Conservation (phyloP, 441 rosid genomes). For the Gossypium trilobum region DNA sequence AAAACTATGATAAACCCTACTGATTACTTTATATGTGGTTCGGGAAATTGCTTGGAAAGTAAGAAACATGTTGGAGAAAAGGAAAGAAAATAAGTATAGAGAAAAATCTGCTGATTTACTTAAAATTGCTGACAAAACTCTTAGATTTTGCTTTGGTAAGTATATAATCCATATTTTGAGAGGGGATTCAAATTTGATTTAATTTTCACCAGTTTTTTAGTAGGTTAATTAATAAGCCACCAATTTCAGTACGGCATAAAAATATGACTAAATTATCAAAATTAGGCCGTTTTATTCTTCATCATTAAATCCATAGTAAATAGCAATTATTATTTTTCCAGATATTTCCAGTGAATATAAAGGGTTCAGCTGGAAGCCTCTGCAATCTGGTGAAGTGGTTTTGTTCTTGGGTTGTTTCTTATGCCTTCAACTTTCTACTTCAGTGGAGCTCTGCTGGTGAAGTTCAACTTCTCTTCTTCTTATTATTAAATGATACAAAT, state of each 20-base stretch:
- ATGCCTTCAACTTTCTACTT: constrained; percentile 37
- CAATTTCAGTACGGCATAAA: too few species aligned
- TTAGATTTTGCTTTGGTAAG: neutral
- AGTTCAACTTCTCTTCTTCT: neutral
- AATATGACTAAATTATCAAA: too few species aligned
- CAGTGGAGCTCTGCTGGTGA: constrained; percentile 35
- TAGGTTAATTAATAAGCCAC: neutral
- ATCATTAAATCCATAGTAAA: neutral
- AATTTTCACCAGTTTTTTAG: neutral
- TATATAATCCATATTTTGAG: neutral
- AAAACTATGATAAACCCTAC: neutral
- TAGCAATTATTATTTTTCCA: constrained; percentile 7
- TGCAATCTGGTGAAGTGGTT: constrained; percentile 44
- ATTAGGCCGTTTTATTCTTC: neutral
- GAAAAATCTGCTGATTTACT: neutral
- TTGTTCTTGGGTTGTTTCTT: constrained; percentile 46
- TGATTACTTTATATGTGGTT: neutral
- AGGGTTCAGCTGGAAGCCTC: constrained; percentile 53
- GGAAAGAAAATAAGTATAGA: neutral
- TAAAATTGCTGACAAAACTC: neutral
- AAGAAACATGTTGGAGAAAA: neutral
- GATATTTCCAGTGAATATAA: constrained; percentile 49
- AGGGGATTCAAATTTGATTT: neutral
- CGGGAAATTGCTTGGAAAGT: neutral
- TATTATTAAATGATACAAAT: neutral